Base-by-base conservation (phyloP, 495 filamentous ascomycete genomes). In the Hypoxylon subgilvum region DNA sequence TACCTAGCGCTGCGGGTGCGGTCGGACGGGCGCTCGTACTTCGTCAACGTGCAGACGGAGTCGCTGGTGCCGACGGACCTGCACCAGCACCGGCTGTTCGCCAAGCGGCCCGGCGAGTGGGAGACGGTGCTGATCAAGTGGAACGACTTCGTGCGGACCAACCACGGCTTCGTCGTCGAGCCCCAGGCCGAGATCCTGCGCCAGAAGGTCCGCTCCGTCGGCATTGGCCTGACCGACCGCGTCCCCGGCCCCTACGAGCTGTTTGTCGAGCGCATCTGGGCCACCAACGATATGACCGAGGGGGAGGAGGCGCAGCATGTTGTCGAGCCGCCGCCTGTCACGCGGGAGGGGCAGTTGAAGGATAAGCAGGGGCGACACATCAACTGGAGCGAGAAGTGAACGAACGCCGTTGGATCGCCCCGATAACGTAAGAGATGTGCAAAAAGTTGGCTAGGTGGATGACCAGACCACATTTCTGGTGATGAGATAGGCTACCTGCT, bases 31-130 rank as follows among this genome's bases (percentile, higher is more conserved):
- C 77, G 93, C 6, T 87, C 88, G 59, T 98, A 97, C 74, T 91
- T 94, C 43, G 86, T 98, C 42, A 98, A 98, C 71, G 76, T 98
- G 30, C 95, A 97, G 78, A 96, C 91, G 7, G 94, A 98, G 56
- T 88, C 88, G 1, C 84, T 97, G 46, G 88, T 96, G 39, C 86
- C 91, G 27, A 93, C 92, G 2, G 94, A 98, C 73, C 79, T 98
- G 52, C 95, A 97, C 72, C 94, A 98, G 73, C 95, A 98, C 72
- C 79, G 95, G 55, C 69, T 98, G 10, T 96, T 95, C 72, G 83
- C 88, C 13, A 87, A 85, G 69, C 84, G 84, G 28, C 84, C 87
- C 0, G 90, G 92, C 2, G 81, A 91, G 63, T 98, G 94, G 94
- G 92, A 98, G 78, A 96, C 92, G 6, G 82, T 97, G 18, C 66